Conservation (phyloP, 768 basidiomycete species). For the Termitomyces sp. region DNA sequence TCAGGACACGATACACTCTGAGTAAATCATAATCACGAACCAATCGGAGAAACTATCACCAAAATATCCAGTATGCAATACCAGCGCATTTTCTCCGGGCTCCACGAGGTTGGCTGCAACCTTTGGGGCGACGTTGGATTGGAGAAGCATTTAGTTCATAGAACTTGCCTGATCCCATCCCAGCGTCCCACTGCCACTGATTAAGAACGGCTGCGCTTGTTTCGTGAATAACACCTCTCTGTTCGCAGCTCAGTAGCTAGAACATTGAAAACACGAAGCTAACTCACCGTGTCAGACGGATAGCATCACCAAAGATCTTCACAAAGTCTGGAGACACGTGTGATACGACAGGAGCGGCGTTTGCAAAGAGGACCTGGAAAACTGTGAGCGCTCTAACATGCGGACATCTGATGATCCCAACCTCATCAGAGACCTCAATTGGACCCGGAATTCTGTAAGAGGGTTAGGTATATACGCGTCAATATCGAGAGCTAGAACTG, state of each 20-base stretch:
- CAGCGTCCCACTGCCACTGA: constrained; percentile 92
- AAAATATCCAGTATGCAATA: constrained; percentile 91
- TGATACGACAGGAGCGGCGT: constrained; percentile 88
- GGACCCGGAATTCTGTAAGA: constrained; percentile 56
- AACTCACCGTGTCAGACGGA: constrained; percentile 74
- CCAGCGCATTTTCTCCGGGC: constrained; percentile 72
- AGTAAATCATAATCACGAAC: constrained; percentile 35
- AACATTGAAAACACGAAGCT: neutral
- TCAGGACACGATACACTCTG: neutral
- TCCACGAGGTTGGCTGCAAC: constrained; percentile 91
- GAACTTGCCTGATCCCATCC: constrained; percentile 88
- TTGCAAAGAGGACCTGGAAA: constrained; percentile 78
- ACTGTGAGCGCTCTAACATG: neutral
- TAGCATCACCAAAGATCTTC: constrained; percentile 82
- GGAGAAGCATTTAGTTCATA: neutral
- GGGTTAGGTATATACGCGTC: constrained; percentile 8
- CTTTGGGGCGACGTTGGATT: constrained; percentile 31
- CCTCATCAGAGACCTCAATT: constrained; percentile 55
- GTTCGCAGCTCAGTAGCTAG: constrained; percentile 10
- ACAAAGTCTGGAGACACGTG: constrained; percentile 90
- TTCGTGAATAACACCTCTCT: constrained; percentile 79
- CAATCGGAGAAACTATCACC: constrained; percentile 89
- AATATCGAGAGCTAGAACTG: constrained; percentile 18
- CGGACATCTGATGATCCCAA: constrained; percentile 11
- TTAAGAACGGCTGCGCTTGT: constrained; percentile 84